These are phyloP conservation scores for Erythrobasidium hasegawianum DNA, from an alignment of 1,284 basidiomycete genomes.

Conservation along the genomic window DNA sequence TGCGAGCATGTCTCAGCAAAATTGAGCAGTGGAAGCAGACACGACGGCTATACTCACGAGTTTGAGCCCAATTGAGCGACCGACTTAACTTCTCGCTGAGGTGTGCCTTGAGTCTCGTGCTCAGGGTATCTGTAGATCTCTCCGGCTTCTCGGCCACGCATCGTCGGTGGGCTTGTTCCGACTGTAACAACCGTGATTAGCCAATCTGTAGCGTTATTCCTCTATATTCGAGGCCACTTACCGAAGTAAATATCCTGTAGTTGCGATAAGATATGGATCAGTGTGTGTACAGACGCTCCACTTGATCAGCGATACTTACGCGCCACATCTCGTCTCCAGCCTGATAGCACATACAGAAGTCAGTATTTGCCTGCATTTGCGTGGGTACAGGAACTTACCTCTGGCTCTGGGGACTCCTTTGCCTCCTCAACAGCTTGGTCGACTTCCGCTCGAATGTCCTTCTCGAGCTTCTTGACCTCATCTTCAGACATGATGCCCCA, in stretches of 20 bases:
- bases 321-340: constrained; percentile 38
- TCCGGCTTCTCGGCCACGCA: constrained; percentile 91
- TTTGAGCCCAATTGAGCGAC: constrained; percentile 28
- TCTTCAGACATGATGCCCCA: constrained; percentile 90
- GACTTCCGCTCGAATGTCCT: constrained; percentile 85
- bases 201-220: too few relatives aligned
- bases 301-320: neutral
- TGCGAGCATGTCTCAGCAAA: neutral
- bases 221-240: too few relatives aligned
- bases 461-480: constrained; percentile 90
- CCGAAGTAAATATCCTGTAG: constrained; percentile 56
- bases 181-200: too few relatives aligned
- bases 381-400: constrained; percentile 43
- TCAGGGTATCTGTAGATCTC: constrained; percentile 59
- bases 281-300: neutral
- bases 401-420: constrained; percentile 79
- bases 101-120: constrained; percentile 30
- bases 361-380: constrained; percentile 93
- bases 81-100: constrained; percentile 25
- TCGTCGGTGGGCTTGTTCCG: constrained; percentile 78
- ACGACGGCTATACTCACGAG: neutral
- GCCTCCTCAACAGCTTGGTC: constrained; percentile 90
- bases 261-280: neutral
- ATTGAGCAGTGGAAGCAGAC: neutral
- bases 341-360: constrained; percentile 51